Base-by-base conservation (phyloP, 2,329 filamentous ascomycete species). In the Blastomyces parvus region DNA sequence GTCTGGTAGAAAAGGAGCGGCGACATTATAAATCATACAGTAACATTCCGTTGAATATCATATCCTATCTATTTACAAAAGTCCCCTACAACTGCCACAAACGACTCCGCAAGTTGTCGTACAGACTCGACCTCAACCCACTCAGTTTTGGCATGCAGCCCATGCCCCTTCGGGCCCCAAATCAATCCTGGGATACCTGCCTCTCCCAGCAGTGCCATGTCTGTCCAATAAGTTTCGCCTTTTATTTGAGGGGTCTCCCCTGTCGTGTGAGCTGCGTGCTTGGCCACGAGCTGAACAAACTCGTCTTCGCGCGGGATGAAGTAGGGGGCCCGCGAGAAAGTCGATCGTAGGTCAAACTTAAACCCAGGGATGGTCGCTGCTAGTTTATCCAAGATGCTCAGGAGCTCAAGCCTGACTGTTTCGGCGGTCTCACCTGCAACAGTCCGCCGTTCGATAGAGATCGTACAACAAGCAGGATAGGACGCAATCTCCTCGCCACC, bases 401-500 rank as follows among this genome's bases (percentile, higher is more conserved):
- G 44, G 22, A 48, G n/a, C 44, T 48, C 44, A 48, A 48, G 44
- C 44, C n/a, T 48, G 11, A 48, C 44, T 9, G 44, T 22, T n/a
- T 48, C 44, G n/a, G 44, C 44, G 3, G 44, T 48, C n/a, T 48
- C 44, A 2, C 58, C 58, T 22, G 58, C 58, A 0, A 84, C 66
- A 0, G 80, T 83, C 6, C 82, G 77, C 5, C 79, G 75, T 65
- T 84, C 82, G 1, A 83, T 61, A 0, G 75, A 76, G 27, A 84
- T 71, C 0, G 74, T 80, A 69, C 81, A 83, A 19, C 71, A 70
- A 0, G 75, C 78, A 0, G 81, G 81, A 59, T 84, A 84, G 0
- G 80, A 82, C 0, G 81, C 81, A 0, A 74, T 71, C 59, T 84
- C 82, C 62, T 83, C 80, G 0, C 82, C 81, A 0, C 82, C 81